Evolutionary conservation across 1,284 basidiomycete genomes (phyloP), one percentile per base, ranked within the genome.

Genomic region (Thecaphora thlaspeos): DNA sequence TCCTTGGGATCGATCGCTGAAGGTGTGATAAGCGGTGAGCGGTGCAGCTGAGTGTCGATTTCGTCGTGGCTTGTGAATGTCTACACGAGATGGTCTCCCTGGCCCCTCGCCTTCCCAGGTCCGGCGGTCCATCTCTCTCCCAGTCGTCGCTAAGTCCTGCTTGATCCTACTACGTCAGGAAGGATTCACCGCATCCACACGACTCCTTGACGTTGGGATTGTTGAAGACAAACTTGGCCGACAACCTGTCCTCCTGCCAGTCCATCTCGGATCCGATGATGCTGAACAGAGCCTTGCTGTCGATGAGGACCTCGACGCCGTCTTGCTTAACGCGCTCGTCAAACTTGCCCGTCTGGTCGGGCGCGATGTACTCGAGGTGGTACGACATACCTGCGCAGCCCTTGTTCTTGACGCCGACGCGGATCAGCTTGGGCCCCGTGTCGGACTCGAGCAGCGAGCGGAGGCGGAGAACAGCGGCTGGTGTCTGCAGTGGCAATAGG

Each of bases 241-340:
- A 60, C 38, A 65, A 52, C 21, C 50, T 61, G 43, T 73, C 66
- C 81, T 98, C 95, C 61, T 88, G 84, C 95, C 95, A 98, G 77
- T 95, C 92, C 95, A 99, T 99, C 82, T 89, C 88, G 77, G 90
- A 93, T 39, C 95, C 95, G 66, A 99, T 97, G 74, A 99, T 95
- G 59, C 89, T 92, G 80, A 99, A 98, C 62, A 99, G 81, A 22
- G 95, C 95, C 80, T 95, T 96, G 78, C 88, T 89, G 81, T 99
- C 95, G 77, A 98, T 92, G 58, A 98, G 82, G 38, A 99, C 94
- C 71, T 84, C 86, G 26, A 96, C 91, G 8, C 70, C 75, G 26
- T 73, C 70, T 45, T 75, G 71, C 79, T 91, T 87, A 28, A 98
- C 93, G n/a, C 95, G 84, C 78, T 98, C 95, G 80, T 99, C 95